phyloP scores from a whole-genome alignment of 1,284 basidiomycete species.

The Schizophyllum commune region DNA sequence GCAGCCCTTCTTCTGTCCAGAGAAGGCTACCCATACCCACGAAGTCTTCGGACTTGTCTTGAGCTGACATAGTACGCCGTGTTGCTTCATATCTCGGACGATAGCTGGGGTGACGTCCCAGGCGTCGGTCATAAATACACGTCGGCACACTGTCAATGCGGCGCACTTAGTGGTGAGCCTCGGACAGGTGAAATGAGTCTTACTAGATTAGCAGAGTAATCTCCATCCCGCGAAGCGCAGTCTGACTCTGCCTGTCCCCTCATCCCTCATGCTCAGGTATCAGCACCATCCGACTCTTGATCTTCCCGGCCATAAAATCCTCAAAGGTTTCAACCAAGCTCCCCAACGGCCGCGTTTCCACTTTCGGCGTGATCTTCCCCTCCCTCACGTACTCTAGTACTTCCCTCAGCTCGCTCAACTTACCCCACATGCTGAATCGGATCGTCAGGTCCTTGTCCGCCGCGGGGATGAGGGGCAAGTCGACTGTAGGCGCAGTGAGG shows the following conservation, averaged over 20 bases:
- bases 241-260: not conserved
- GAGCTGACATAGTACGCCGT: not conserved
- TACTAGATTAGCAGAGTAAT: no score
- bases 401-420: not conserved
- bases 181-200: no score
- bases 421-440: conserved; percentile 6
- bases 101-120: no score
- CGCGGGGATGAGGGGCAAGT: not conserved
- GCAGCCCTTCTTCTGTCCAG: not conserved
- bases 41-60: not conserved
- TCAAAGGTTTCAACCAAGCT: not conserved
- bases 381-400: not conserved
- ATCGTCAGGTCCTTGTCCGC: conserved; percentile 4
- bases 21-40: not conserved
- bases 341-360: not conserved
- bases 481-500: not conserved
- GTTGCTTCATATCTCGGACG: no score
- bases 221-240: no score
- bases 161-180: no score
- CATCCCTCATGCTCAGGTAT: not conserved
- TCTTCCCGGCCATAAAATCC: not conserved
- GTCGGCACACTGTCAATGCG: no score
- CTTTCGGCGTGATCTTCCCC: not conserved
- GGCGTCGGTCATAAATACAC: no score
- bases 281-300: not conserved